Evolutionary conservation across 306 rosid species (phyloP).

Genomic region (Carpinus fangiana): DNA sequence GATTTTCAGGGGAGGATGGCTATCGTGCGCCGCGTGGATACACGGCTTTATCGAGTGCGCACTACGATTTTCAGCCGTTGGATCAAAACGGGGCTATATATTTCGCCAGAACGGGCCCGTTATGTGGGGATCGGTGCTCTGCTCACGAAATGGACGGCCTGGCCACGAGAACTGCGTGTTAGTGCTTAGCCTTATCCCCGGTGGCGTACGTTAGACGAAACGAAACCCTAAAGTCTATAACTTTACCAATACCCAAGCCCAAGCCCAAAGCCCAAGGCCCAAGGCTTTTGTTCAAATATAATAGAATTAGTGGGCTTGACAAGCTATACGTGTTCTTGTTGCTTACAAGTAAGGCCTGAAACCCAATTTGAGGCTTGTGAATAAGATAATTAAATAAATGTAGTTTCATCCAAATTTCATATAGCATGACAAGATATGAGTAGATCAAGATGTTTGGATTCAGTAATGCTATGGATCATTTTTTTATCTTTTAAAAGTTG

Average conservation of each 20-base stretch:
- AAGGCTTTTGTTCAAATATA: not conserved
- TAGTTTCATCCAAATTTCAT: no score
- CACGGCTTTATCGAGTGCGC: conserved; percentile 45
- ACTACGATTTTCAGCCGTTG: conserved; percentile 21
- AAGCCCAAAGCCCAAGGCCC: not conserved
- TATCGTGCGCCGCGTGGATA: conserved; percentile 50
- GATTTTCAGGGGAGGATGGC: conserved; percentile 8
- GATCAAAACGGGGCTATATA: conserved; percentile 16
- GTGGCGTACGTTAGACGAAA: conserved; percentile 20
- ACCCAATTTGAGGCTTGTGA: no score
- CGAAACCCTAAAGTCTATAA: not conserved
- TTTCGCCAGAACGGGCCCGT: not conserved
- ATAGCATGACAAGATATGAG: no score
- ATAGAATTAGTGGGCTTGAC: no score
- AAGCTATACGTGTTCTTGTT: no score
- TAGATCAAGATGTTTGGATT: no score
- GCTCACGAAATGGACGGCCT: conserved; percentile 1
- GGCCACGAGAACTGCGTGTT: not conserved
- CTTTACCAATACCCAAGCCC: not conserved
- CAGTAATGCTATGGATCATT: no score
- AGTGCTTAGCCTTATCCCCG: not conserved
- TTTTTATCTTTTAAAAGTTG: no score
- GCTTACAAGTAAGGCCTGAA: no score
- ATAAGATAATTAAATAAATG: no score
- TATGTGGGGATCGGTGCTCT: not conserved